These are phyloP conservation scores for Linum tenue DNA, from an alignment of 345 rosid genomes.

Conservation along the genomic window DNA sequence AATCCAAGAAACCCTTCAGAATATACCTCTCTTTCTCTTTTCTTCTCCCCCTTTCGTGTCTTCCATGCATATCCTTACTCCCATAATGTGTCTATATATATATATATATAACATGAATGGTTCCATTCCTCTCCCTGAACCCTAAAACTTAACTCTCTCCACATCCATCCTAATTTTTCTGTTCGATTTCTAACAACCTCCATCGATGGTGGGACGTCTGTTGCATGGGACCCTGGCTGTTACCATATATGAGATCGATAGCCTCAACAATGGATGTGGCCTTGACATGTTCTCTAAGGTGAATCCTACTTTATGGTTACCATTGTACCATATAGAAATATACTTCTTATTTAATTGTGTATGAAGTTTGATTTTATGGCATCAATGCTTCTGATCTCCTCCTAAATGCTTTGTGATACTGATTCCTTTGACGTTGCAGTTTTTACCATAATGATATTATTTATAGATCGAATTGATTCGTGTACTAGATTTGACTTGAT, in stretches of 20 bases:
- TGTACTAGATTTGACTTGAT: no score
- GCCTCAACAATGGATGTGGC: constrained; percentile 33
- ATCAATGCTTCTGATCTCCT: background rate
- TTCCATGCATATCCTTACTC: background rate
- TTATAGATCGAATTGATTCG: no score
- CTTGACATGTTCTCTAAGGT: constrained; percentile 37
- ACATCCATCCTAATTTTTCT: background rate
- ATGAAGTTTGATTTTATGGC: no score
- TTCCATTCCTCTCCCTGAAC: background rate
- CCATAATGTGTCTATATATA: background rate
- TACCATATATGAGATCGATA: constrained; percentile 37
- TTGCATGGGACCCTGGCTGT: constrained; percentile 63
- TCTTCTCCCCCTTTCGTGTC: background rate
- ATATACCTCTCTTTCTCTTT: constrained; percentile 1
- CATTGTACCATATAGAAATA: no score
- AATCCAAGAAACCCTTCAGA: background rate
- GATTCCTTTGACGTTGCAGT: background rate
- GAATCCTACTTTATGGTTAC: background rate
- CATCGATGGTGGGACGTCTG: constrained; percentile 17
- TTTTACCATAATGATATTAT: background rate
- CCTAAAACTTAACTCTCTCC: no score
- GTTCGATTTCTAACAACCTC: background rate
- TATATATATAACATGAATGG: no score
- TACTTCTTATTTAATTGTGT: no score
- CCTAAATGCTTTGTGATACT: background rate